phyloP scores from a whole-genome alignment of 23 red algal genomes.

The Gracilaria domingensis region DNA sequence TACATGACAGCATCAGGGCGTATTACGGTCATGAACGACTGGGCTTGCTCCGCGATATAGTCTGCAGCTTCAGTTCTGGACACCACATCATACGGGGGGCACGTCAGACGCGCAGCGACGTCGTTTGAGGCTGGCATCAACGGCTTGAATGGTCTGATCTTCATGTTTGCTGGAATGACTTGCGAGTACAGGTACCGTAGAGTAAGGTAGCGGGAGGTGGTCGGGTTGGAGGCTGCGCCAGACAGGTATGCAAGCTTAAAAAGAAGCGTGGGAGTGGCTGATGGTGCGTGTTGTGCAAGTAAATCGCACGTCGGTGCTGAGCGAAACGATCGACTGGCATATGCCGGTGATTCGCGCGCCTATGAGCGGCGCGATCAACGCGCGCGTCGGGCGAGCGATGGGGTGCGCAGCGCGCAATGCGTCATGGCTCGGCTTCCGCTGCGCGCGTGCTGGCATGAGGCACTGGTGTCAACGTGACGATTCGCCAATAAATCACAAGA shows the following conservation, averaged over 20 bases:
- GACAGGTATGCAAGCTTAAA: too few relatives aligned
- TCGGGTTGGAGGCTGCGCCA: too few relatives aligned
- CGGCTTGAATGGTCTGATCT: conserved; percentile 49
- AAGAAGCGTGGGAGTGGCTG: neutral
- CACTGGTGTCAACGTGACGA: neutral
- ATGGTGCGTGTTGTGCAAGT: neutral
- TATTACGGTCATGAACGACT: conserved; percentile 56
- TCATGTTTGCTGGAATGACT: conserved; percentile 34
- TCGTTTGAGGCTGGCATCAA: conserved; percentile 52
- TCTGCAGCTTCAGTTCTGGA: conserved; percentile 36
- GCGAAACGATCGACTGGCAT: neutral
- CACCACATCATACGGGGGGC: conserved; percentile 78
- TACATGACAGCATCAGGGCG: conserved; percentile 45
- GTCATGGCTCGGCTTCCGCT: too few relatives aligned
- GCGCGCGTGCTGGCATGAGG: neutral
- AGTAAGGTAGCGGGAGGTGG: too few relatives aligned
- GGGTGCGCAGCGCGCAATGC: neutral
- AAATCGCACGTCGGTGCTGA: neutral
- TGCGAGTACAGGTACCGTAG: neutral
- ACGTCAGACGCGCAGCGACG: conserved; percentile 32
- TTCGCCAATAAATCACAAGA: neutral
- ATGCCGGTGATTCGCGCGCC: neutral
- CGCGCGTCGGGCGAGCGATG: neutral
- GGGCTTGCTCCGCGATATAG: conserved; percentile 9
- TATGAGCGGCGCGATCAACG: neutral